phyloP scores from a whole-genome alignment of 2,329 filamentous ascomycete genomes.

The Onygena corvina region DNA sequence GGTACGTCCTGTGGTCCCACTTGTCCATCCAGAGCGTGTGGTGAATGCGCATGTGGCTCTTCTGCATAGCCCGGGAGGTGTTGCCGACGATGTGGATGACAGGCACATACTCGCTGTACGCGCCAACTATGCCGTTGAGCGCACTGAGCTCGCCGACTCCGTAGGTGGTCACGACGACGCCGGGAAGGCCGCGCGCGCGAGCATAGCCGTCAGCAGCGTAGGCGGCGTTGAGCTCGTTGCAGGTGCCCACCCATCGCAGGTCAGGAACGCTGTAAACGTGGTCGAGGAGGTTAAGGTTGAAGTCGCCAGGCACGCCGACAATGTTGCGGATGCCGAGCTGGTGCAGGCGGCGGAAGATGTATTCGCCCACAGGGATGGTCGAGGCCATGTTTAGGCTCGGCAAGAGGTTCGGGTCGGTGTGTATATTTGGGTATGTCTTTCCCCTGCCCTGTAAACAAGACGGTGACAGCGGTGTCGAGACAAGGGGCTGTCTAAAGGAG shows the following conservation, averaged over 20 bases:
- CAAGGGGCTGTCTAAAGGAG: neutral
- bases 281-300: conserved; percentile 16
- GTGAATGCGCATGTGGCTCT: conserved; percentile 31
- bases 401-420: too few relatives aligned
- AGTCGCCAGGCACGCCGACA: conserved; percentile 16
- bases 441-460: neutral
- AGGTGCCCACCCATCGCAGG: conserved; percentile 40
- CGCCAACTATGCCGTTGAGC: conserved; percentile 28
- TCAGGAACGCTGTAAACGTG: conserved; percentile 20
- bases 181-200: conserved; percentile 40
- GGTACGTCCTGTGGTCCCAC: conserved; percentile 19
- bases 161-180: conserved; percentile 43
- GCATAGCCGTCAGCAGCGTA: conserved; percentile 42
- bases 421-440: too few relatives aligned
- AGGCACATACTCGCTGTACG: conserved; percentile 48
- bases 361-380: conserved; percentile 13
- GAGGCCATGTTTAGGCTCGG: too few relatives aligned
- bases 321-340: conserved; percentile 14
- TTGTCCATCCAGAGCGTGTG: conserved; percentile 23
- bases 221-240: conserved; percentile 46
- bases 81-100: conserved; percentile 51
- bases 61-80: conserved; percentile 39
- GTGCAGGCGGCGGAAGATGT: conserved; percentile 15
- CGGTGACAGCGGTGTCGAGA: neutral
- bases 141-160: conserved; percentile 44